A percentile compares a stretch with the other conserved stretches of the same genome.
These are phyloP conservation scores for Chaetomium fimeti DNA, from an alignment of 495 filamentous ascomycete species.

Conservation along the genomic window DNA sequence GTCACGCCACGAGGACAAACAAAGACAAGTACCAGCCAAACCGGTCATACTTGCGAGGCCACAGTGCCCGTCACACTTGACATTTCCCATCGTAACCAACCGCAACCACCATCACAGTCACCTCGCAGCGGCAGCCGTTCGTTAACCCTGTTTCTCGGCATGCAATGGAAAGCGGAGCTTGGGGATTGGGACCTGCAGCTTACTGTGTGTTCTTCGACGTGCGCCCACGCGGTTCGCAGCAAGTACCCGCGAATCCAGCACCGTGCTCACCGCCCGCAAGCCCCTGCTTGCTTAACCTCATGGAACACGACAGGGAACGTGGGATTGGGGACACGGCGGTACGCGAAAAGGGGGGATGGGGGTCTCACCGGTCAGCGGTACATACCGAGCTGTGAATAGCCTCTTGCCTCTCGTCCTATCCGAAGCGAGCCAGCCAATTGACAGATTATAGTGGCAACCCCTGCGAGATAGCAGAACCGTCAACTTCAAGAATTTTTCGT, in stretches of 20 bases:
- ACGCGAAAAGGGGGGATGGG: background rate
- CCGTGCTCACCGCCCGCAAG: too few species aligned
- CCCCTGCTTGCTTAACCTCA: background rate
- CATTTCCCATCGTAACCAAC: background rate
- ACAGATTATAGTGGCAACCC: background rate
- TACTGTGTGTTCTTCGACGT: background rate
- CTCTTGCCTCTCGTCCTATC: background rate
- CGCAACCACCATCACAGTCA: too few species aligned
- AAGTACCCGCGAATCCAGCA: background rate
- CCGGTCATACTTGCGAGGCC: too few species aligned
- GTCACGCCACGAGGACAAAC: background rate
- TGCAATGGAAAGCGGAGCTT: background rate
- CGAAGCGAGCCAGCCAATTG: background rate
- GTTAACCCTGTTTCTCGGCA: background rate
- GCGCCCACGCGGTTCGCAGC: constrained; percentile 3
- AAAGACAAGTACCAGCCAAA: background rate
- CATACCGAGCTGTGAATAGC: constrained; percentile 6
- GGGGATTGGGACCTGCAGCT: constrained; percentile 1
- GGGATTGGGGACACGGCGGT: background rate
- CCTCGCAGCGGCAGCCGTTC: background rate
- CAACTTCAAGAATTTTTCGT: background rate
- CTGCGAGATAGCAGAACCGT: background rate
- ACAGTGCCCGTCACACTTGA: background rate
- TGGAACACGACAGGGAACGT: background rate
- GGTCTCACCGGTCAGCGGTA: background rate